Percentiles rank a stretch among this genome's conserved stretches.
Conservation (phyloP, 176 grass and related monocot genomes). For the Puccinellia tenuiflora region DNA sequence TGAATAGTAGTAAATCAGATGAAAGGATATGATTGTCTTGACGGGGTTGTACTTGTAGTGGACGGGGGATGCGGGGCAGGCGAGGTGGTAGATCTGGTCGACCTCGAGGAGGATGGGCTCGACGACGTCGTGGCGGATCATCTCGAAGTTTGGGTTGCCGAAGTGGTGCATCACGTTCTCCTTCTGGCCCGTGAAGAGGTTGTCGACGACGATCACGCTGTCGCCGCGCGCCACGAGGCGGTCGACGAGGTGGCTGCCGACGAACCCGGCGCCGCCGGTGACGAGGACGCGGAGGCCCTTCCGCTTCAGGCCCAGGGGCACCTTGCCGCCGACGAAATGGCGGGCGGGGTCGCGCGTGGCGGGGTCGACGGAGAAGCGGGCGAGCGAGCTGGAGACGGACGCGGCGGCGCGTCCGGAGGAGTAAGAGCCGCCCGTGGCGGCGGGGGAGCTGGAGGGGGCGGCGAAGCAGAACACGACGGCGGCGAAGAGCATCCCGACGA, state of each 20-base stretch:
- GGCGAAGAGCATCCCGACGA: slow-evolving; percentile 65
- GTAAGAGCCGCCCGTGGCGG: neutral
- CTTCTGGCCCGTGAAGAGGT: slow-evolving; percentile 94
- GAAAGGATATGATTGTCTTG: slow-evolving; percentile 99
- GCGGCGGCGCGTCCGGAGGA: neutral
- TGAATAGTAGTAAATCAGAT: neutral
- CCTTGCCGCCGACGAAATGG: slow-evolving; percentile 63
- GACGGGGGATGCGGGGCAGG: slow-evolving; percentile 85
- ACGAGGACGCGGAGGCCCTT: slow-evolving; percentile 77
- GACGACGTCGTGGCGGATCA: slow-evolving; percentile 98
- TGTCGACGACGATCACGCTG: slow-evolving; percentile 92
- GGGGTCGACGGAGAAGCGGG: slow-evolving; percentile 28
- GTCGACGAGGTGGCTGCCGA: slow-evolving; percentile 89
- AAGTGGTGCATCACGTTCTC: slow-evolving; percentile 91
- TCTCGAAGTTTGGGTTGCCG: slow-evolving; percentile 77
- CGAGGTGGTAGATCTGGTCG: slow-evolving; percentile 98
- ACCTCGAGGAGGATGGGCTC: slow-evolving; percentile 94
- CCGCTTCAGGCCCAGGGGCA: slow-evolving; percentile 81
- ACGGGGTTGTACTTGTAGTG: slow-evolving; percentile 99
- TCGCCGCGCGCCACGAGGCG: slow-evolving; percentile 72
- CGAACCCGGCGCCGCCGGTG: slow-evolving; percentile 88
- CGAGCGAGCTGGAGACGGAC: slow-evolving; percentile 13
- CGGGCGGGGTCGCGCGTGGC: slow-evolving; percentile 7
- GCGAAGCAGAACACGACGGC: slow-evolving; percentile 52
- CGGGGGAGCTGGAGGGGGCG: neutral